Conservation (phyloP, 306 rosid genomes). For the Albizia julibrissin region DNA sequence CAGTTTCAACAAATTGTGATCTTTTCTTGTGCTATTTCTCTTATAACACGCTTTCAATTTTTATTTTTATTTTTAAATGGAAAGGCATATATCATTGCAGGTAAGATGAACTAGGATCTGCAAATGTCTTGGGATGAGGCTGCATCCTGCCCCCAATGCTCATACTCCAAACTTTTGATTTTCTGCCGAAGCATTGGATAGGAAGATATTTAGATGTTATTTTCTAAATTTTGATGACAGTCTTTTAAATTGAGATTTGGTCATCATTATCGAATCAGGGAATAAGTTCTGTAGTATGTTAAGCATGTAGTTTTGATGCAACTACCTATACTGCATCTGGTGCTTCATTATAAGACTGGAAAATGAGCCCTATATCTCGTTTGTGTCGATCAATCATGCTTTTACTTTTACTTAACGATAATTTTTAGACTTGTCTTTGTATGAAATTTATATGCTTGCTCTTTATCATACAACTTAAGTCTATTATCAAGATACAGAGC, state of each 20-base stretch:
- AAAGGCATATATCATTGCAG: background rate
- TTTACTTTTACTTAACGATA: background rate
- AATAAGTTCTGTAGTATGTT: background rate
- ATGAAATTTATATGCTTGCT: background rate
- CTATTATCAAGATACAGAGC: background rate
- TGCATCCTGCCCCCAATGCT: background rate
- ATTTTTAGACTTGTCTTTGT: background rate
- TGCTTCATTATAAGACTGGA: background rate
- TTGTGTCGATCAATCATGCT: background rate
- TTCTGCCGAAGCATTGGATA: background rate
- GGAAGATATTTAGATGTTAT: background rate
- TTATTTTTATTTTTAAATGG: background rate
- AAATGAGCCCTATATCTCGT: constrained; percentile 6
- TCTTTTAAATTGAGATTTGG: background rate
- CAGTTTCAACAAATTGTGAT: constrained; percentile 3
- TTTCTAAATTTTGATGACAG: background rate
- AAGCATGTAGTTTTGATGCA: background rate
- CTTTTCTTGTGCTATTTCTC: background rate
- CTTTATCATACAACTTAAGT: constrained; percentile 8
- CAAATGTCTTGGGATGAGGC: background rate
- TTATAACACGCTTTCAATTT: background rate
- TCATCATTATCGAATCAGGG: background rate
- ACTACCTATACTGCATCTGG: background rate
- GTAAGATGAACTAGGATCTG: background rate
- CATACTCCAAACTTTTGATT: background rate